Percentiles rank a stretch among this genome's conserved stretches.
phyloP scores from a whole-genome alignment of 2,329 filamentous ascomycete species.

The Botryotinia narcissicola region DNA sequence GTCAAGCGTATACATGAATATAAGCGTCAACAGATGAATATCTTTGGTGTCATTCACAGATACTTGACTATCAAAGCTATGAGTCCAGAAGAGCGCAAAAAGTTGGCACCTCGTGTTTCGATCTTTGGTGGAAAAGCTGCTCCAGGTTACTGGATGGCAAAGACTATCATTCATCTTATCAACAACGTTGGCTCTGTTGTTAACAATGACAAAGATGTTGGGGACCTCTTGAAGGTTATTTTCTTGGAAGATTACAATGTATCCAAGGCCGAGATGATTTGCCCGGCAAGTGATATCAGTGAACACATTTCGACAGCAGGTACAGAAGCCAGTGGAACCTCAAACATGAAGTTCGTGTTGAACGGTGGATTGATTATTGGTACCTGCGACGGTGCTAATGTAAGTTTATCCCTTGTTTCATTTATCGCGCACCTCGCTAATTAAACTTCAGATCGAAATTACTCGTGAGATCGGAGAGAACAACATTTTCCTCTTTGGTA shows the following conservation, averaged over 20 bases:
- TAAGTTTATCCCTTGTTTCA: slow-evolving; percentile 47
- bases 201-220: slow-evolving; percentile 89
- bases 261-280: slow-evolving; percentile 97
- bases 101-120: slow-evolving; percentile 80
- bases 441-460: slow-evolving; percentile 74
- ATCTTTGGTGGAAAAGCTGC: slow-evolving; percentile 98
- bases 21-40: slow-evolving; percentile 98
- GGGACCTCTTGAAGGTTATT: slow-evolving; percentile 92
- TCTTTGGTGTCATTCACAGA: slow-evolving; percentile 94
- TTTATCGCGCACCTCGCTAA: slow-evolving; percentile 17
- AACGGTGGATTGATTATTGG: slow-evolving; percentile 97
- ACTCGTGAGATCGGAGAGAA: slow-evolving; percentile 94
- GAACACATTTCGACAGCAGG: slow-evolving; percentile 98
- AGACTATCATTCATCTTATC: slow-evolving; percentile 96
- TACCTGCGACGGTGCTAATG: slow-evolving; percentile 95
- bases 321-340: slow-evolving; percentile 85
- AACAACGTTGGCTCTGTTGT: slow-evolving; percentile 88
- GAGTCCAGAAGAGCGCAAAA: slow-evolving; percentile 80
- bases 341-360: slow-evolving; percentile 99
- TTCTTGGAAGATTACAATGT: slow-evolving; percentile 99
- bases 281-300: slow-evolving; percentile 90
- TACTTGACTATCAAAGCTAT: slow-evolving; percentile 88
- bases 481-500: slow-evolving; percentile 98
- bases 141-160: slow-evolving; percentile 99
- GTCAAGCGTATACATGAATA: slow-evolving; percentile 99